Percentiles rank a stretch among this genome's conserved stretches.
Evolutionary conservation across 495 filamentous ascomycete species (phyloP).

Genomic region (Tuber umbilicatum): DNA sequence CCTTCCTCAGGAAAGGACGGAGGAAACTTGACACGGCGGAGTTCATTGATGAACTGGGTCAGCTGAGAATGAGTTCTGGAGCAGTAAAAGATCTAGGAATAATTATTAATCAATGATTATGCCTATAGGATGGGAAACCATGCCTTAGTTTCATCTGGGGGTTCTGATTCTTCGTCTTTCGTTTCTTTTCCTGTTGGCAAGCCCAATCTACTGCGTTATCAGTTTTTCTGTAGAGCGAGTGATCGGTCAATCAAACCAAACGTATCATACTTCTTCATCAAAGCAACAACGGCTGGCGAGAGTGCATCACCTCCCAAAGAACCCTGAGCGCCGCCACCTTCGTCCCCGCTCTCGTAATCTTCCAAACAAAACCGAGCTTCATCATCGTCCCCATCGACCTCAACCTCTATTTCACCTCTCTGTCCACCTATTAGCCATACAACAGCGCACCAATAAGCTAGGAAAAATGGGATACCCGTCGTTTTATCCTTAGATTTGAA

Average conservation of each 20-base stretch:
- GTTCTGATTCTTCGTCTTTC: conserved; percentile 50
- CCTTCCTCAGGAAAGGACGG: conserved; percentile 46
- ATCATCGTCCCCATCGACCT: conserved; percentile 47
- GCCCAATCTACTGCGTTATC: conserved; percentile 39
- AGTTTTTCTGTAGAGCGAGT: conserved; percentile 9
- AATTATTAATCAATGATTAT: conserved; percentile 16
- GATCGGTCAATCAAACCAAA: background rate
- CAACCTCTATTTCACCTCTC: conserved; percentile 42
- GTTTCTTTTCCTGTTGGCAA: conserved; percentile 38
- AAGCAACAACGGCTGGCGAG: conserved; percentile 57
- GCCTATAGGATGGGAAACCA: conserved; percentile 1
- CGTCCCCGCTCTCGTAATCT: conserved; percentile 67
- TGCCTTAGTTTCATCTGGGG: conserved; percentile 58
- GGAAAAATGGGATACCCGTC: conserved; percentile 31
- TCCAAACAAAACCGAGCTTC: conserved; percentile 71
- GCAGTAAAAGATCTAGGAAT: conserved; percentile 70
- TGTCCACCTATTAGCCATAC: conserved; percentile 14
- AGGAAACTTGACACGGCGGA: conserved; percentile 74
- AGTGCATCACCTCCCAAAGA: conserved; percentile 44
- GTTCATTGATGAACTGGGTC: conserved; percentile 84
- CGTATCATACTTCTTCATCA: conserved; percentile 58
- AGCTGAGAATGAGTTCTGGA: conserved; percentile 94
- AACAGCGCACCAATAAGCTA: background rate
- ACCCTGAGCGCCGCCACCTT: conserved; percentile 43
- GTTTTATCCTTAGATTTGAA: conserved; percentile 33